These are phyloP conservation scores for Firmiana major DNA, from an alignment of 345 rosid genomes.

Conservation along the genomic window DNA sequence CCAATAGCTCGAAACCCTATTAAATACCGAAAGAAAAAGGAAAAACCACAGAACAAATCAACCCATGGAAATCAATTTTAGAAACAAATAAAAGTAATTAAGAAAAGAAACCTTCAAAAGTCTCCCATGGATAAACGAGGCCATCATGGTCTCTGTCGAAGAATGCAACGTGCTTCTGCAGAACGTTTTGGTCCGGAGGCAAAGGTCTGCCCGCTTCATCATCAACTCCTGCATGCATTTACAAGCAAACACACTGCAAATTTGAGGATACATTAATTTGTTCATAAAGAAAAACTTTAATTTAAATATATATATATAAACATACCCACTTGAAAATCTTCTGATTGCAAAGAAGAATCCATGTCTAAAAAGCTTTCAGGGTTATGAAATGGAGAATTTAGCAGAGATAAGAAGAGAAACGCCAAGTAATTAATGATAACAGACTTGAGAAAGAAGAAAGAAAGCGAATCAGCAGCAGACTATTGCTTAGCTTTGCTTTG, in stretches of 20 bases:
- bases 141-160: constrained; percentile 82
- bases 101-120: constrained; percentile 47
- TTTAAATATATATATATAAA: not conserved
- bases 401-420: not conserved
- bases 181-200: constrained; percentile 31
- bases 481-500: not conserved
- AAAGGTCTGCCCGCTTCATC: constrained; percentile 16
- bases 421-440: not conserved
- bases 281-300: no score
- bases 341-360: not conserved
- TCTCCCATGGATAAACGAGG: constrained; percentile 72
- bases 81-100: not conserved
- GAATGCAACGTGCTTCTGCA: constrained; percentile 78
- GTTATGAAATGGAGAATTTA: not conserved
- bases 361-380: not conserved
- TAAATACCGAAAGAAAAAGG: not conserved
- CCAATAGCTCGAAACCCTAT: constrained; percentile 68
- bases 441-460: not conserved
- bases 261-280: not conserved
- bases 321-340: not conserved
- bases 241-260: not conserved
- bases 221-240: not conserved
- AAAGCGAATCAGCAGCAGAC: not conserved
- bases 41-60: not conserved
- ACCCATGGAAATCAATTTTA: not conserved